Evolutionary conservation across 225 moss, liverwort and hornwort species (phyloP).

Genomic region (Polytrichum commune): DNA sequence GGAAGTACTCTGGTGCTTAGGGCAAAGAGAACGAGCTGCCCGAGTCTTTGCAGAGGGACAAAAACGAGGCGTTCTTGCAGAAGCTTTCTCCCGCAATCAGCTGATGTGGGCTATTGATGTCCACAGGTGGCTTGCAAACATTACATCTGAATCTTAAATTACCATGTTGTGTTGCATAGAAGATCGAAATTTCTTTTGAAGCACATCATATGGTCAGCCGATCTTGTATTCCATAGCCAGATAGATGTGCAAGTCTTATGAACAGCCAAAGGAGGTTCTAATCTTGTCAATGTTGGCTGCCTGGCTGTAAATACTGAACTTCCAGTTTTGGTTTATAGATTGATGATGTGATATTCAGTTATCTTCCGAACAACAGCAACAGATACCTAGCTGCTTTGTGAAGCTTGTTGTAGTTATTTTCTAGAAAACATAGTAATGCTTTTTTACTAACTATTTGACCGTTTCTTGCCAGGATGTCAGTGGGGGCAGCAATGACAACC

Average conservation of each 20-base stretch:
- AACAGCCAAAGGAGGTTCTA: too few species aligned
- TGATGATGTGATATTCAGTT: too few species aligned
- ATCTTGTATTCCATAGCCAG: too few species aligned
- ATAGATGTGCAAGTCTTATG: too few species aligned
- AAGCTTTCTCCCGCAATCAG: constrained; percentile 66
- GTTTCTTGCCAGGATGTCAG: constrained; percentile 71
- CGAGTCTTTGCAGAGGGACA: constrained; percentile 68
- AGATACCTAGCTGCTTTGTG: too few species aligned
- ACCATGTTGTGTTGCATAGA: too few species aligned
- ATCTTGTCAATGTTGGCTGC: too few species aligned
- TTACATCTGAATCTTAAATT: neutral
- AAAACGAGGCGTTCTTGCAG: constrained; percentile 75
- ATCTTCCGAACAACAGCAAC: too few species aligned
- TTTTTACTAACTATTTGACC: neutral
- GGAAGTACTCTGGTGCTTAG: constrained; percentile 95
- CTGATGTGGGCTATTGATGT: constrained; percentile 96
- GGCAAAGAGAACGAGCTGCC: constrained; percentile 81
- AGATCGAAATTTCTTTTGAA: too few species aligned
- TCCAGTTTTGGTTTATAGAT: neutral
- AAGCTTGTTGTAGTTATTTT: too few species aligned
- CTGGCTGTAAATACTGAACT: neutral
- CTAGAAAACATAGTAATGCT: too few species aligned
- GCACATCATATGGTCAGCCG: too few species aligned
- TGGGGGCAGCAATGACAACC: constrained; percentile 86
- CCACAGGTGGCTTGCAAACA: constrained; percentile 54